phyloP scores from a whole-genome alignment of 2,329 filamentous ascomycete species.

The Alternaria longipes region DNA sequence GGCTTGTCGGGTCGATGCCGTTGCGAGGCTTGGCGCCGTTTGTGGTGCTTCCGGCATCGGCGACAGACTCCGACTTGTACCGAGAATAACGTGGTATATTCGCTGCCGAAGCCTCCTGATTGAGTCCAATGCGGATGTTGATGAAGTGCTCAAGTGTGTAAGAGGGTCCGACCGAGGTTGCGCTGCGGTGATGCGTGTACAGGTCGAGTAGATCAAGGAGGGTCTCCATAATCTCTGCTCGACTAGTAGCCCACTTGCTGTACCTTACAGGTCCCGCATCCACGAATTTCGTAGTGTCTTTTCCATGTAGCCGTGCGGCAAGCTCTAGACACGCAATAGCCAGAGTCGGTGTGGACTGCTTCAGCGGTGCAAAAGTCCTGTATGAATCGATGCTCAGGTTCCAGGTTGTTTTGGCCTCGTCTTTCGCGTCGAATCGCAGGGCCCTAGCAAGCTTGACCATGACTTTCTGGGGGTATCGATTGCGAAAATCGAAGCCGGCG shows the following conservation, averaged over 20 bases:
- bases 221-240: slow-evolving; percentile 69
- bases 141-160: slow-evolving; percentile 83
- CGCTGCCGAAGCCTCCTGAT: slow-evolving; percentile 76
- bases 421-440: slow-evolving; percentile 62
- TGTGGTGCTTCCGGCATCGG: slow-evolving; percentile 22
- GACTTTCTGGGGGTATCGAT: slow-evolving; percentile 84
- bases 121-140: slow-evolving; percentile 84
- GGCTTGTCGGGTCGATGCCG: slow-evolving; percentile 45
- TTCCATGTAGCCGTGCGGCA: slow-evolving; percentile 72
- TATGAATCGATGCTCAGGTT: slow-evolving; percentile 88
- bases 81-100: slow-evolving; percentile 69
- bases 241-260: slow-evolving; percentile 54
- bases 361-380: slow-evolving; percentile 90
- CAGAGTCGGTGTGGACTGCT: slow-evolving; percentile 87
- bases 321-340: slow-evolving; percentile 84
- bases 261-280: slow-evolving; percentile 59
- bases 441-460: slow-evolving; percentile 79
- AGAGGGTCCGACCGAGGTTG: slow-evolving; percentile 76
- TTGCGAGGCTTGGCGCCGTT: slow-evolving; percentile 45
- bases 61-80: slow-evolving; percentile 46
- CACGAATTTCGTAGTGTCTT: slow-evolving; percentile 60
- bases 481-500: slow-evolving; percentile 92
- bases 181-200: slow-evolving; percentile 82
- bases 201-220: slow-evolving; percentile 90
- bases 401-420: slow-evolving; percentile 75